Percentiles rank a stretch among this genome's conserved stretches.
phyloP scores from a whole-genome alignment of 2,329 filamentous ascomycete species.

The Trichoderma asperellum region DNA sequence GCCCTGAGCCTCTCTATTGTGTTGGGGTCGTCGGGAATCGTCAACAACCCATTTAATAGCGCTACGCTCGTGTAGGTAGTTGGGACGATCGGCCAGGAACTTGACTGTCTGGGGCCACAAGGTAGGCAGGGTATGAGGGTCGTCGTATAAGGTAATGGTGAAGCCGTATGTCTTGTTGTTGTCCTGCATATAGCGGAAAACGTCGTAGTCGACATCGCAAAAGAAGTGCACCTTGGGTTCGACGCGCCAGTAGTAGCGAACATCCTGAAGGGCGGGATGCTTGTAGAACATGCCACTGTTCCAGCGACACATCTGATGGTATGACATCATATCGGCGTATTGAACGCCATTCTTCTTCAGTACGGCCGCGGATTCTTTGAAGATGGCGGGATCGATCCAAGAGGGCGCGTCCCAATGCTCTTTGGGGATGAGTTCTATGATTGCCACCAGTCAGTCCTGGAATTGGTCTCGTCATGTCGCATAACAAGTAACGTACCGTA shows the following conservation, averaged over 20 bases:
- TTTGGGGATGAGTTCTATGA: slow-evolving; percentile 79
- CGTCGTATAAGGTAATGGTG: slow-evolving; percentile 96
- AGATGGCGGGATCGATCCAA: slow-evolving; percentile 91
- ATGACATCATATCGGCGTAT: slow-evolving; percentile 85
- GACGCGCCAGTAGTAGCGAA: slow-evolving; percentile 96
- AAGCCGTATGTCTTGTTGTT: slow-evolving; percentile 99
- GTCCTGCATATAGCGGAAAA: slow-evolving; percentile 97
- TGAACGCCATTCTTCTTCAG: slow-evolving; percentile 85
- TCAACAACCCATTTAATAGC: slow-evolving; percentile 89
- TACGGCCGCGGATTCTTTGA: slow-evolving; percentile 79
- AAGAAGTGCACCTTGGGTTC: slow-evolving; percentile 99
- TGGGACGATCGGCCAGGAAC: slow-evolving; percentile 83
- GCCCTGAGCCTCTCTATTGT: slow-evolving; percentile 80
- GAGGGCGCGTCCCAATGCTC: slow-evolving; percentile 92
- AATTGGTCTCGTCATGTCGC: neutral
- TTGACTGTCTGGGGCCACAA: slow-evolving; percentile 96
- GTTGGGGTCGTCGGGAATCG: slow-evolving; percentile 72
- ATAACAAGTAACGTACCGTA: slow-evolving; percentile 57
- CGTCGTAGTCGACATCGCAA: slow-evolving; percentile 97
- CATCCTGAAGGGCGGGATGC: slow-evolving; percentile 81
- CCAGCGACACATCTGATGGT: slow-evolving; percentile 99
- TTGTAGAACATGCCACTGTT: slow-evolving; percentile 98
- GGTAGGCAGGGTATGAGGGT: slow-evolving; percentile 79
- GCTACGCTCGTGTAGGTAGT: slow-evolving; percentile 81
- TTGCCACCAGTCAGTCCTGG: slow-evolving; percentile 29